Evolutionary conservation across 2,329 filamentous ascomycete species (phyloP).

Genomic region (Pseudopithomyces maydicus): DNA sequence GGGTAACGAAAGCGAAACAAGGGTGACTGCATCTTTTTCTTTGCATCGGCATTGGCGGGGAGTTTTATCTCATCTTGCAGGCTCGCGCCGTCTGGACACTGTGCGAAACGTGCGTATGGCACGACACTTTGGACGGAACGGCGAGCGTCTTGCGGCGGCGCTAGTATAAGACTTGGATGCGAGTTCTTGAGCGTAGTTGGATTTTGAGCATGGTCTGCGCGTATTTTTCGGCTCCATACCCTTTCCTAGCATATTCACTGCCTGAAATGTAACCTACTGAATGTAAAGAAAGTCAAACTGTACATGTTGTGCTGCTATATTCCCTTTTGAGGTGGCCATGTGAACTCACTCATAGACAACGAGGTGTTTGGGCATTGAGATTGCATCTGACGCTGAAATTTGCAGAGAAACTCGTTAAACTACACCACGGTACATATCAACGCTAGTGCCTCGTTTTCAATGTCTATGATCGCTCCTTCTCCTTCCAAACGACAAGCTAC

Average conservation of each 20-base stretch:
- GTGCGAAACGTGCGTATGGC: neutral
- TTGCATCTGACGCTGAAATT: too few relatives aligned
- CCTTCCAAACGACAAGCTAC: too few relatives aligned
- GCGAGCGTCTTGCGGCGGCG: neutral
- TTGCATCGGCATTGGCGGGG: neutral
- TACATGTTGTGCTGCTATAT: neutral
- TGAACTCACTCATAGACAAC: too few relatives aligned
- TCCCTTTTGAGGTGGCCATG: neutral
- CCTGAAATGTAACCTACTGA: neutral
- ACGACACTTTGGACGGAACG: neutral
- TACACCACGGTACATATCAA: too few relatives aligned
- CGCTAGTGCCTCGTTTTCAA: too few relatives aligned
- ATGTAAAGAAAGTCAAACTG: neutral
- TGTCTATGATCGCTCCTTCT: too few relatives aligned
- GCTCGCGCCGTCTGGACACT: neutral
- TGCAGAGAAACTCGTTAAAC: too few relatives aligned
- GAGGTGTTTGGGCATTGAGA: too few relatives aligned
- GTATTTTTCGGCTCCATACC: slow-evolving; percentile 5
- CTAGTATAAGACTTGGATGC: slow-evolving; percentile 1
- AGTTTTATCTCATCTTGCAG: neutral
- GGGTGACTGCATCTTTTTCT: neutral
- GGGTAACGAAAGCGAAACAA: neutral
- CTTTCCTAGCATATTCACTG: neutral
- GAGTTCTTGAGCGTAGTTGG: neutral
- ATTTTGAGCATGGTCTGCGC: slow-evolving; percentile 7